Base-by-base conservation (phyloP, 2,329 filamentous ascomycete genomes). In the Trichoderma afroharzianum region DNA sequence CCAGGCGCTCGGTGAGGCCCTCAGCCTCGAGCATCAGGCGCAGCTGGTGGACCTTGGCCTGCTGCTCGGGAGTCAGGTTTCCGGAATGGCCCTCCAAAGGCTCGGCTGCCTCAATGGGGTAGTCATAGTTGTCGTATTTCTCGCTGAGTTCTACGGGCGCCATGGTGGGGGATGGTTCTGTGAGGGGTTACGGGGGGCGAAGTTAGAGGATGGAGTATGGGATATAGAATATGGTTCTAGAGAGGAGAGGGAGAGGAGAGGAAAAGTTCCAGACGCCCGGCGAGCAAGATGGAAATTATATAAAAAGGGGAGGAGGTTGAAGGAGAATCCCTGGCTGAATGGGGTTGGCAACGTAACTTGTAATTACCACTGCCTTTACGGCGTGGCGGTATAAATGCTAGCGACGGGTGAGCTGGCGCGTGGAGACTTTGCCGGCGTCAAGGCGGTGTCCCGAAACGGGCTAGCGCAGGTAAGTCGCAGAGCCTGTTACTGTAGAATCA, bases 111-210 rank as follows among this genome's bases (percentile, higher is more conserved):
- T 88, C 91, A 75, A 91, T 93, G 74, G 96, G 96, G 86, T 89
- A 98, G 83, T 98, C 95, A 83, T 96, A 98, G 86, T 97, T 82
- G 85, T 98, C 96, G 87, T 98, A 97, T 85, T 97, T 98, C 81
- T 93, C 88, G 83, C 97, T 91, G 78, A 94, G 80, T 81, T 89
- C 84, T 84, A 89, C 84, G 78, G 79, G 81, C 77, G 74, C 84
- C 84, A 89, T 85, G 78, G 80, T 81, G 78, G 74, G 71, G 72
- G 47, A 55, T 59, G 53, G 28, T 47, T 70, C 53, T 58, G 43
- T 69, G 66, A 71, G 68, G 61, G 67, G 71, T 71, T 59, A 63
- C 53, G 64, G 53, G 53, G 64, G 53, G 21, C 26, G 28, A 30
- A 50, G 50, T 14, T 21, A 6, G 32, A 59, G 55, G 14, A 26